A percentile compares a stretch with the other conserved stretches of the same genome.
phyloP scores from a whole-genome alignment of 2,329 filamentous ascomycete genomes.

The Penicillium sp. region DNA sequence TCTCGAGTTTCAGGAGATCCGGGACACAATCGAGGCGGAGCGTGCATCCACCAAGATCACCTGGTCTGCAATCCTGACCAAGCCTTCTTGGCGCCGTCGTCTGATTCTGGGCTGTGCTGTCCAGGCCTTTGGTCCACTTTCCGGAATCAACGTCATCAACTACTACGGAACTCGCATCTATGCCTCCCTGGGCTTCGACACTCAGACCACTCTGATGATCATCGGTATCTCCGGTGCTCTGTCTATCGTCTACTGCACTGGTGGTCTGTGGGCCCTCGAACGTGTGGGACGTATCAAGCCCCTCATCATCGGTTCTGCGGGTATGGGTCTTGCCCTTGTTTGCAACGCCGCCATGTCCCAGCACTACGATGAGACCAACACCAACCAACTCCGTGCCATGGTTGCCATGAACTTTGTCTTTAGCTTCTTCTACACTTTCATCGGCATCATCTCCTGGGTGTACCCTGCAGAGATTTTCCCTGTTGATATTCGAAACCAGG shows the following conservation, averaged over 20 bases:
- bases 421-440: slow-evolving; percentile 48
- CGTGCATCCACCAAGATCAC: slow-evolving; percentile 39
- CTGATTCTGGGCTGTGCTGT: slow-evolving; percentile 52
- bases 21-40: slow-evolving; percentile 44
- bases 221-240: slow-evolving; percentile 55
- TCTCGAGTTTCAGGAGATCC: slow-evolving; percentile 47
- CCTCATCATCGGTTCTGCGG: slow-evolving; percentile 46
- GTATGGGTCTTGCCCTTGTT: slow-evolving; percentile 45
- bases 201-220: slow-evolving; percentile 52
- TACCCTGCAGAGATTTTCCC: slow-evolving; percentile 53
- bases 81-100: slow-evolving; percentile 50
- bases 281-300: slow-evolving; percentile 52
- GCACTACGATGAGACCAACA: slow-evolving; percentile 39
- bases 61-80: slow-evolving; percentile 46
- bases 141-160: slow-evolving; percentile 54
- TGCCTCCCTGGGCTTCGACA: slow-evolving; percentile 47
- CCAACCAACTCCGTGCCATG: slow-evolving; percentile 46
- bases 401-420: slow-evolving; percentile 53
- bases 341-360: slow-evolving; percentile 47
- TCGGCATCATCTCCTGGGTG: slow-evolving; percentile 48
- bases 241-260: slow-evolving; percentile 51
- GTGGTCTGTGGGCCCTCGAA: slow-evolving; percentile 51
- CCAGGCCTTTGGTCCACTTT: slow-evolving; percentile 53
- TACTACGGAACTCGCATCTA: slow-evolving; percentile 52
- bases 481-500: slow-evolving; percentile 44